Evolutionary conservation across 768 basidiomycete species (phyloP).

Genomic region (Tulasnella calospora): DNA sequence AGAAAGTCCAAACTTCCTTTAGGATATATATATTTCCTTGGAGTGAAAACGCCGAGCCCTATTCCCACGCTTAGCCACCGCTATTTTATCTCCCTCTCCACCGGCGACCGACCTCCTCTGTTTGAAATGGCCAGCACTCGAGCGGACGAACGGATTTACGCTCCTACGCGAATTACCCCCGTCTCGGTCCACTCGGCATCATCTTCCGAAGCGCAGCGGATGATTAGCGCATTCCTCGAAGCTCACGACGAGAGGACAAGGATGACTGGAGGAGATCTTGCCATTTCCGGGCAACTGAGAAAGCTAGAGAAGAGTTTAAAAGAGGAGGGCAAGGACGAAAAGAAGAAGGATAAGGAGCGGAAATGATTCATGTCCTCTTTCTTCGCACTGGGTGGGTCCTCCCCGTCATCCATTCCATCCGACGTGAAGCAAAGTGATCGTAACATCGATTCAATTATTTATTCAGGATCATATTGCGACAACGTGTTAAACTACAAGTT

Average conservation of each 20-base stretch:
- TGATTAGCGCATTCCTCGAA: neutral
- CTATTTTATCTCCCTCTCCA: neutral
- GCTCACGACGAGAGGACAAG: neutral
- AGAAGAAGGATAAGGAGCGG: neutral
- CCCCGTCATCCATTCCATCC: neutral
- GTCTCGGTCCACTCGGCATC: neutral
- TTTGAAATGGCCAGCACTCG: neutral
- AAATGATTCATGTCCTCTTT: neutral
- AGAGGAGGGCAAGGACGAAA: neutral
- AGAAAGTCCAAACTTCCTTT: neutral
- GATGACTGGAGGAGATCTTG: conserved; percentile 13
- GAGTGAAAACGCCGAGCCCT: neutral
- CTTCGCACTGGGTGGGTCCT: neutral
- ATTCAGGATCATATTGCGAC: neutral
- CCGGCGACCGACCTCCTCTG: neutral
- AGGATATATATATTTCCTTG: neutral
- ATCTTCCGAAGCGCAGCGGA: neutral
- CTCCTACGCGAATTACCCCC: conserved; percentile 9
- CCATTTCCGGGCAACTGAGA: conserved; percentile 9
- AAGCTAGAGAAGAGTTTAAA: conserved; percentile 16
- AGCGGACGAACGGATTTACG: conserved; percentile 3
- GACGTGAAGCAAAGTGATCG: neutral
- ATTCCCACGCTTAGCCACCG: neutral
- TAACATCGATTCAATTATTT: neutral
- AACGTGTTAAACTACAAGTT: neutral